phyloP scores from a whole-genome alignment of 805 yeast genomes.

The Wickerhamiella kurtzmanii region DNA sequence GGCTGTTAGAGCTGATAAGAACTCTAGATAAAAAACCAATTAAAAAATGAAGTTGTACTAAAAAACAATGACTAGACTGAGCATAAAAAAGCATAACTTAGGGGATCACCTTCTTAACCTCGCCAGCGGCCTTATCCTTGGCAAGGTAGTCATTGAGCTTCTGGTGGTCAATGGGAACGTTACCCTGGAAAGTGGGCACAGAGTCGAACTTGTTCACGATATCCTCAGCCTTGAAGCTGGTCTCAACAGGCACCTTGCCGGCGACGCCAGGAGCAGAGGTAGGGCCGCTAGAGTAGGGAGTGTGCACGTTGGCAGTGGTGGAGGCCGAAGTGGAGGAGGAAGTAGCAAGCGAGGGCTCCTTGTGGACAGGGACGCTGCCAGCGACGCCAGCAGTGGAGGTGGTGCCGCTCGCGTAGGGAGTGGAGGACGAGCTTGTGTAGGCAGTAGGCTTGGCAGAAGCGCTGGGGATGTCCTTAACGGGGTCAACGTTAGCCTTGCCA shows the following conservation, averaged over 20 bases:
- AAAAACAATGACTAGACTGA: neutral
- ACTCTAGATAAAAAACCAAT: too few relatives aligned
- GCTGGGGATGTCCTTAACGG: conserved; percentile 18
- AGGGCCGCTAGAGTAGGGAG: conserved; percentile 4
- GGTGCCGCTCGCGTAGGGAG: conserved; percentile 2
- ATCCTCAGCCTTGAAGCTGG: conserved; percentile 9
- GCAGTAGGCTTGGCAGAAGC: conserved; percentile 21
- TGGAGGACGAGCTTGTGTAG: conserved; percentile 12
- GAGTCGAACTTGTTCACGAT: conserved; percentile 17
- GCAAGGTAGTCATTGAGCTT: conserved; percentile 11
- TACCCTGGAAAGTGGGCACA: conserved; percentile 26
- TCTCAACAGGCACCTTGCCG: conserved; percentile 4
- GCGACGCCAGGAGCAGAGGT: conserved; percentile 4
- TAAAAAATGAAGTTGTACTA: neutral
- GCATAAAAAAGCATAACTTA: neutral
- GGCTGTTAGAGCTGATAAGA: too few relatives aligned
- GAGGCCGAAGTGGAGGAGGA: conserved; percentile 4
- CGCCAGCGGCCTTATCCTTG: conserved; percentile 8
- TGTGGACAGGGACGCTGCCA: conserved; percentile 7
- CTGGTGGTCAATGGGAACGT: conserved; percentile 20
- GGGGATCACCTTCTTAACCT: neutral
- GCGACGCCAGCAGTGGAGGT: conserved; percentile 4
- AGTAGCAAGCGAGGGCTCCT: conserved; percentile 11
- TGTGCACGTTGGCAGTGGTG: conserved; percentile 4
- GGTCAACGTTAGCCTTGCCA: conserved; percentile 10